Conservation (phyloP, 2,329 filamentous ascomycete species). For the Exophiala aquamarina region DNA sequence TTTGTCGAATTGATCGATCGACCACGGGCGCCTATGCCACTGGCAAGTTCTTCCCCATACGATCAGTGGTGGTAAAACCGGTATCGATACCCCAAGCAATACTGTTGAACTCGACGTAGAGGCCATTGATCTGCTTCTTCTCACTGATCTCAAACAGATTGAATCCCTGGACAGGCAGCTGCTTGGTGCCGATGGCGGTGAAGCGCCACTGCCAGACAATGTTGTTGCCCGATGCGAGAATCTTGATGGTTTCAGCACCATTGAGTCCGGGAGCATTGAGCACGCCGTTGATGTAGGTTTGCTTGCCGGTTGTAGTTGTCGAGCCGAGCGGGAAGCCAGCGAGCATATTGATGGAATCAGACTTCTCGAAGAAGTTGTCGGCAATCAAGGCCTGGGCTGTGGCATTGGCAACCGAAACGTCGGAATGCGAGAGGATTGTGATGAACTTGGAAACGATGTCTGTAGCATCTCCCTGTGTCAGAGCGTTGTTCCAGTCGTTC, state of each 20-base stretch:
- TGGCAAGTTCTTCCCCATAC: slow-evolving; percentile 14
- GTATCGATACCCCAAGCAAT: slow-evolving; percentile 21
- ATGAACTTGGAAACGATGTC: slow-evolving; percentile 22
- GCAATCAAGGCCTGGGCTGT: slow-evolving; percentile 22
- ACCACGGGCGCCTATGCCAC: slow-evolving; percentile 8
- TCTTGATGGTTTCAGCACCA: slow-evolving; percentile 13
- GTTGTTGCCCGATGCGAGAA: slow-evolving; percentile 12
- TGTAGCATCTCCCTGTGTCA: slow-evolving; percentile 16
- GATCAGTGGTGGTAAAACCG: slow-evolving; percentile 14
- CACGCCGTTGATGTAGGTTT: slow-evolving; percentile 18
- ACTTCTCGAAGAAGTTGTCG: slow-evolving; percentile 19
- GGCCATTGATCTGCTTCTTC: slow-evolving; percentile 15
- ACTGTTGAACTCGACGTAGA: slow-evolving; percentile 22
- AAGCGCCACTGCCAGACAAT: slow-evolving; percentile 20
- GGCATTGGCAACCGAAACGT: slow-evolving; percentile 15
- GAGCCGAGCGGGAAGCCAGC: slow-evolving; percentile 16
- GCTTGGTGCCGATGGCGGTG: slow-evolving; percentile 18
- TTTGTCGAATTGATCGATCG: too few species aligned
- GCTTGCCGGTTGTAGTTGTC: slow-evolving; percentile 12
- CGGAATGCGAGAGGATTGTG: slow-evolving; percentile 18
- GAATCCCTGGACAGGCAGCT: slow-evolving; percentile 16
- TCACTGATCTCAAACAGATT: slow-evolving; percentile 17
- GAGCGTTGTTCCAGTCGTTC: slow-evolving; percentile 11
- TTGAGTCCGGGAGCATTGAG: slow-evolving; percentile 17
- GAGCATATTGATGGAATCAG: slow-evolving; percentile 26